Base-by-base conservation (phyloP, 176 grass and related monocot genomes). In the Dendrocalamus sinicus region DNA sequence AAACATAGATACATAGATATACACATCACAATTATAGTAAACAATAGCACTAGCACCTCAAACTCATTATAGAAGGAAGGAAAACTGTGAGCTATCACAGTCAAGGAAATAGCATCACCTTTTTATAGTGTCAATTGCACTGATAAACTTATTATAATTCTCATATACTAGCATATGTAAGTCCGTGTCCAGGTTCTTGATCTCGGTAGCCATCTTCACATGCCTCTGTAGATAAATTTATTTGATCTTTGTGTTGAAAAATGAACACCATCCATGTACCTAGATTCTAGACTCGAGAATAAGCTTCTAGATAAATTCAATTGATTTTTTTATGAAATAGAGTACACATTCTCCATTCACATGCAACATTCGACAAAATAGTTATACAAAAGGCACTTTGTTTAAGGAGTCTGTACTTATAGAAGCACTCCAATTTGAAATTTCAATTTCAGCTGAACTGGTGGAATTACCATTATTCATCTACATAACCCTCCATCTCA, bases 131-230 rank as follows among this genome's bases (percentile, higher is more conserved):
- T 96, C 96, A 45, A 93, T 99, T 55, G 96, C 96, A 81, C 88
- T 92, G 53, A 99, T 99, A 82, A 99, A 99, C 84, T 96, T 99
- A 86, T 99, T 99, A 89, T 99, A 99, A 67, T 99, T 99, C 76
- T 99, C 96, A 86, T 99, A 99, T 35, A 99, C 96, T 64, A 99
- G 79, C 94, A 99, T 99, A 72, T 99, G 96, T 79, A 99, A 89
- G 58, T 99, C 96, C 83, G 93, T 99, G 84, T 99, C 96, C 66
- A 99, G 92, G 78, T 99, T 96, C 86, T 99, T 99, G 72, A 99
- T 99, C 90, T 99, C 96, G 44, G 96, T 90, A 40, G 96, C 93
- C 93, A 99, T 99, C 67, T 99, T 92, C 73, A 99, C 93, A 91
- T 99, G 96, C 47, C 91, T 95, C 15, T 99, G 93, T 47, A 99